phyloP scores from a whole-genome alignment of 2,329 filamentous ascomycete species.

The Alternaria novae-zelandiae region DNA sequence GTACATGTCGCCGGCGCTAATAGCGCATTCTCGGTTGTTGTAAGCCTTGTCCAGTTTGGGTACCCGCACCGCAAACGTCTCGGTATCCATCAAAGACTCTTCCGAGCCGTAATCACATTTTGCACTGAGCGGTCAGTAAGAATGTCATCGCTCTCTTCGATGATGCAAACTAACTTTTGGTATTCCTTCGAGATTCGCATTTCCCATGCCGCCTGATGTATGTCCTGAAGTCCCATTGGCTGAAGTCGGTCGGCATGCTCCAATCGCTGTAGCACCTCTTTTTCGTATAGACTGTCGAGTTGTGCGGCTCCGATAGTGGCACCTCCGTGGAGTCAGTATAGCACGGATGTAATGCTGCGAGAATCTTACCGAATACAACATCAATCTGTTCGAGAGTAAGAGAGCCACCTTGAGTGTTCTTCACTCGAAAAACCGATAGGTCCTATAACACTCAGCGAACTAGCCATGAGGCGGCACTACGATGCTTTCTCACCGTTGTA shows the following conservation, averaged over 20 bases:
- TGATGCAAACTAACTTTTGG: conserved; percentile 22
- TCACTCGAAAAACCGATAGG: conserved; percentile 40
- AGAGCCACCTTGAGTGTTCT: conserved; percentile 24
- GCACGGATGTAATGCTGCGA: not conserved
- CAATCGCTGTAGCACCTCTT: conserved; percentile 27
- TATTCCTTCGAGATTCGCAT: conserved; percentile 48
- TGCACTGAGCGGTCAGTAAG: conserved; percentile 15
- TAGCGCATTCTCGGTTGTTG: conserved; percentile 13
- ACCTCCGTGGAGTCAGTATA: conserved; percentile 34
- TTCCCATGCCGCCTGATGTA: conserved; percentile 43
- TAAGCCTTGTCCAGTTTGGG: conserved; percentile 33
- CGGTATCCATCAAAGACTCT: conserved; percentile 33
- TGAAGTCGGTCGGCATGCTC: conserved; percentile 21
- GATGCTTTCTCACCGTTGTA: conserved; percentile 40
- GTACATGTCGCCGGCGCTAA: conserved; percentile 29
- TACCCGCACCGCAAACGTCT: conserved; percentile 38
- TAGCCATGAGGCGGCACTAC: not conserved
- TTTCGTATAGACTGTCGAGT: conserved; percentile 44
- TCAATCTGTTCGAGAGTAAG: conserved; percentile 42
- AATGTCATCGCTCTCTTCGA: not conserved
- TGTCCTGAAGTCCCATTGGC: conserved; percentile 28
- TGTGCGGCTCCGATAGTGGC: conserved; percentile 46
- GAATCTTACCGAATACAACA: conserved; percentile 40
- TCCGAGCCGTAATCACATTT: conserved; percentile 42
- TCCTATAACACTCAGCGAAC: conserved; percentile 8